Conservation (phyloP, 164 flowering plant genomes). For the Aristolochia contorta region DNA sequence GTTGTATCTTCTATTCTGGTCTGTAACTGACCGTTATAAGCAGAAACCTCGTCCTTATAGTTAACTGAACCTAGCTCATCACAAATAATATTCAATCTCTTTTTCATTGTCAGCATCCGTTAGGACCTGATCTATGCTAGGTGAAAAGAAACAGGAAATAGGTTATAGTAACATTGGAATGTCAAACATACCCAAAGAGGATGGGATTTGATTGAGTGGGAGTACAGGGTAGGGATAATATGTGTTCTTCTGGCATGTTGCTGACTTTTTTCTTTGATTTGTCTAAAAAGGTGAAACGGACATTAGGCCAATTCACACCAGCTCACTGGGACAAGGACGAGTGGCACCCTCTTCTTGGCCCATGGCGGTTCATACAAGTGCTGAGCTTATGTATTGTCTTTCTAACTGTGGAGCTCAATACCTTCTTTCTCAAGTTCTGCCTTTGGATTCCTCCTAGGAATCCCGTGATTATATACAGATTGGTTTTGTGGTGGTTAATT, state of each 20-base stretch:
- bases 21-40: too few species aligned
- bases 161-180: too few species aligned
- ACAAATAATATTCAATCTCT: too few species aligned
- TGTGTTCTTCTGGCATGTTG: background rate
- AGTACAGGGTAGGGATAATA: background rate
- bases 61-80: too few species aligned
- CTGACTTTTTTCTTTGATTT: background rate
- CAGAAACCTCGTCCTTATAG: too few species aligned
- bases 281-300: constrained; percentile 64
- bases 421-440: constrained; percentile 93
- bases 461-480: constrained; percentile 72
- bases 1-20: too few species aligned
- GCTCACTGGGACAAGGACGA: constrained; percentile 99
- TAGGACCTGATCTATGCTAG: too few species aligned
- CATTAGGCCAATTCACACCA: constrained; percentile 94
- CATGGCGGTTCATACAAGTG: constrained; percentile 96
- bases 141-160: too few species aligned
- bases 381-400: constrained; percentile 76
- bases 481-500: constrained; percentile 93
- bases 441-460: constrained; percentile 98
- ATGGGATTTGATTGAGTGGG: too few species aligned
- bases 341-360: constrained; percentile 96
- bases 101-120: too few species aligned
- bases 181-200: too few species aligned
- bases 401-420: constrained; percentile 92